Evolutionary conservation across 148 eudicot species (phyloP).

Genomic region (Polygonum aviculare): DNA sequence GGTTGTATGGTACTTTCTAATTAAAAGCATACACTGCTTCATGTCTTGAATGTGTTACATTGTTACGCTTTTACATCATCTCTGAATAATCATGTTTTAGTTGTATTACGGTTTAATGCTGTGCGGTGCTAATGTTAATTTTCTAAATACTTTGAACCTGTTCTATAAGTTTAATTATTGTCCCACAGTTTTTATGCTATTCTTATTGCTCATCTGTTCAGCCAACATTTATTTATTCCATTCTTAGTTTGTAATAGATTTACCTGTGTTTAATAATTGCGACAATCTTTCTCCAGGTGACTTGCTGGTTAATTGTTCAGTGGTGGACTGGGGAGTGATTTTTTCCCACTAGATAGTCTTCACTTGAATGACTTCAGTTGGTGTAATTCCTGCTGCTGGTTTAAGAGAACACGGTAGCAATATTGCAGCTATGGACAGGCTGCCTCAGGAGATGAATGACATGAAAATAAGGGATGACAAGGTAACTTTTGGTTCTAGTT

Average conservation of each 20-base stretch:
- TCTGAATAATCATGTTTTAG: too few species aligned
- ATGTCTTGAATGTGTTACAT: not conserved
- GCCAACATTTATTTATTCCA: not conserved
- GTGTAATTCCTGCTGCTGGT: conserved; percentile 38
- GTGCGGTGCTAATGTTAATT: not conserved
- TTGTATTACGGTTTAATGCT: not conserved
- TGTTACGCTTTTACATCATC: too few species aligned
- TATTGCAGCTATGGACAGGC: conserved; percentile 28
- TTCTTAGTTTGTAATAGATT: not conserved
- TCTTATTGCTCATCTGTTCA: not conserved
- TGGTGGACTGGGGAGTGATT: not conserved
- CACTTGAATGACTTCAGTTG: conserved; percentile 38
- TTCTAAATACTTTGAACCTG: not conserved
- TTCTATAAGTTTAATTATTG: not conserved
- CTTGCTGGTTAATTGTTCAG: conserved; percentile 1
- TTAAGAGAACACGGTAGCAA: conserved; percentile 35
- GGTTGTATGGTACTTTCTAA: not conserved
- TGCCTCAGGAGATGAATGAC: conserved; percentile 58
- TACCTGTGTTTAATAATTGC: not conserved
- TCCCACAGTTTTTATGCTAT: not conserved
- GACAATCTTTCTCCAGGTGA: not conserved
- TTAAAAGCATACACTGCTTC: not conserved
- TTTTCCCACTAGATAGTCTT: not conserved
- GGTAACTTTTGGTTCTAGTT: conserved; percentile 20
- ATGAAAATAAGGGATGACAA: conserved; percentile 69